Evolutionary conservation across 164 flowering plant species (phyloP), one percentile per base, ranked within the genome.

Genomic region (Magnolia sinica): DNA sequence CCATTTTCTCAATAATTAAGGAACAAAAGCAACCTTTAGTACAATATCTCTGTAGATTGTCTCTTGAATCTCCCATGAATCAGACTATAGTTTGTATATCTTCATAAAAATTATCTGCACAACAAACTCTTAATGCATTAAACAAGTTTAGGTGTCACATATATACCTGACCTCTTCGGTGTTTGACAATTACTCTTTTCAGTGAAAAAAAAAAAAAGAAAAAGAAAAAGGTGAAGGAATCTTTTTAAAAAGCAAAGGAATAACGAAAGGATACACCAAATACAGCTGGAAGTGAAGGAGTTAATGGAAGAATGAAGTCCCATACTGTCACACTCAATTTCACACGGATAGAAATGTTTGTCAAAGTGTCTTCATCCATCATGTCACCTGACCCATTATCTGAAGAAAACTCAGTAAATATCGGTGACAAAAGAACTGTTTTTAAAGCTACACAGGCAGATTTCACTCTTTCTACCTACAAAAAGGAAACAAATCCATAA

Each of bases 251-350:
- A 68, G n/a, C 13, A 31, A 37, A 64, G 45, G 29, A 22, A 22
- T 52, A 8, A 45, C 49, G 16, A 23, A 29, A 90, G 98, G 99
- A 96, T 93, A 93, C 99, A 81, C 98, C 98, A 87, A 96, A 86
- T 83, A 96, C 98, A 76, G 99, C 97, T 70, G 99, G 98, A 73
- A 96, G 94, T 51, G 99, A 96, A 76, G 99, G 98, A 73, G 97
- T 96, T 55, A 73, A 78, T 27, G 99, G 99, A 74, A 96, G 89
- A 65, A 81, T 67, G 79, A 91, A 96, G 58, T 94, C 95, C 99
- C 99, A 96, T 63, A 96, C 94, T 37, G 96, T 96, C 85, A 96
- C 81, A 81, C 79, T 87, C 77, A 95, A 64, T 82, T 93, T 95
- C 74, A 93, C n/a, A 63, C 84, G 90, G 20, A 93, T 72, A 29